These are phyloP conservation scores for Coelastrella sp. DNA, from an alignment of 139 green algal species.

Conservation along the genomic window DNA sequence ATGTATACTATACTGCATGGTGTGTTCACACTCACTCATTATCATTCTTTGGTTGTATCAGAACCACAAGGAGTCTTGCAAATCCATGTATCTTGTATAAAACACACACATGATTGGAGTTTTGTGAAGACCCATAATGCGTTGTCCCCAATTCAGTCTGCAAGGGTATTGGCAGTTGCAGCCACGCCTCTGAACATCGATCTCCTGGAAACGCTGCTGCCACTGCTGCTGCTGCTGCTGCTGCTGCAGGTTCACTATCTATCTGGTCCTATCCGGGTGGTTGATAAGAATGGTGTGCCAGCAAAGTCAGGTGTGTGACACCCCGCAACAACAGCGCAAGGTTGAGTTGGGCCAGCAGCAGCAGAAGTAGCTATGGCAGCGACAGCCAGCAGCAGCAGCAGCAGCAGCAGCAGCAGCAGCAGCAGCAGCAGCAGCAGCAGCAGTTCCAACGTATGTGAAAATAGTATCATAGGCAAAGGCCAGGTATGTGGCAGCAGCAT, in stretches of 20 bases:
- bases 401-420: neutral
- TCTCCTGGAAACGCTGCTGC: neutral
- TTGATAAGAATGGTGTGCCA: slow-evolving; percentile 57
- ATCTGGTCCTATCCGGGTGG: slow-evolving; percentile 73
- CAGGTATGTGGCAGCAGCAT: neutral
- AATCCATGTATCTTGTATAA: no score
- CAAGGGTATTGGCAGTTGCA: neutral
- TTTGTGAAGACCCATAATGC: no score
- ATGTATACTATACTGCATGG: no score
- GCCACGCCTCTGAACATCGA: neutral
- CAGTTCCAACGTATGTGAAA: neutral
- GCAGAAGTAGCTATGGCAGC: neutral
- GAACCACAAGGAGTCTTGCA: no score
- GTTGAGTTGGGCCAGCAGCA: neutral
- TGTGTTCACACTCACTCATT: no score
- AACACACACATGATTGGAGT: no score
- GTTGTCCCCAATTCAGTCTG: no score
- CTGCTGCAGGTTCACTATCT: slow-evolving; percentile 73
- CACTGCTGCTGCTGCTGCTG: neutral
- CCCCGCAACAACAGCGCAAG: neutral
- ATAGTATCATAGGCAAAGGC: neutral
- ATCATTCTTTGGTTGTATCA: no score
- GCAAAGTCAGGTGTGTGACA: slow-evolving; percentile 64
- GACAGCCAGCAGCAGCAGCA: neutral
- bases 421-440: neutral